Percentiles rank a stretch among this genome's conserved stretches.
phyloP scores from a whole-genome alignment of 164 flowering plant species.

The Magnolia changhungtana region DNA sequence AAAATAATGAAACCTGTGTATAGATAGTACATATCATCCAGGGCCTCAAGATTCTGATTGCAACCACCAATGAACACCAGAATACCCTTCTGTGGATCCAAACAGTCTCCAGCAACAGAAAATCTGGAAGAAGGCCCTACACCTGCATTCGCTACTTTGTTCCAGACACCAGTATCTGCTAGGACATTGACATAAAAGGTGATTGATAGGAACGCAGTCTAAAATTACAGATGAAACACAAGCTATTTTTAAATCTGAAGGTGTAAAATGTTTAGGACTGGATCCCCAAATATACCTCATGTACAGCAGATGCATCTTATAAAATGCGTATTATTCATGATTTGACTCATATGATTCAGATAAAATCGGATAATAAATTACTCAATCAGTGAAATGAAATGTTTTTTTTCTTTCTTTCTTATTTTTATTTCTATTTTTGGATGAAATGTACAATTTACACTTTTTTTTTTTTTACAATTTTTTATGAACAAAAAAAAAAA shows the following conservation, averaged over 20 bases:
- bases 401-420: neutral
- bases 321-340: no score
- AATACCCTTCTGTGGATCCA: slow-evolving; percentile 59
- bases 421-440: no score
- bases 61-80: slow-evolving; percentile 91
- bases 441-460: no score
- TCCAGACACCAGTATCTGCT: slow-evolving; percentile 79
- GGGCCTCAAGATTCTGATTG: slow-evolving; percentile 79
- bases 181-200: neutral
- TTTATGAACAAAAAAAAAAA: no score
- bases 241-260: neutral
- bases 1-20: slow-evolving; percentile 65
- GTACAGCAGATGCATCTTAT: neutral
- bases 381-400: no score
- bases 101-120: slow-evolving; percentile 84
- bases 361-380: no score
- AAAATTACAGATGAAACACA: neutral
- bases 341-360: no score
- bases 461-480: no score
- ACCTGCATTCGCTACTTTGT: slow-evolving; percentile 53
- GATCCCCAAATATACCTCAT: neutral
- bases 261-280: neutral
- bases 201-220: neutral
- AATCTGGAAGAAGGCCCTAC: slow-evolving; percentile 90
- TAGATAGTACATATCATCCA: slow-evolving; percentile 87